Conservation (phyloP, 495 filamentous ascomycete species). For the Penicillium malachiteum region DNA sequence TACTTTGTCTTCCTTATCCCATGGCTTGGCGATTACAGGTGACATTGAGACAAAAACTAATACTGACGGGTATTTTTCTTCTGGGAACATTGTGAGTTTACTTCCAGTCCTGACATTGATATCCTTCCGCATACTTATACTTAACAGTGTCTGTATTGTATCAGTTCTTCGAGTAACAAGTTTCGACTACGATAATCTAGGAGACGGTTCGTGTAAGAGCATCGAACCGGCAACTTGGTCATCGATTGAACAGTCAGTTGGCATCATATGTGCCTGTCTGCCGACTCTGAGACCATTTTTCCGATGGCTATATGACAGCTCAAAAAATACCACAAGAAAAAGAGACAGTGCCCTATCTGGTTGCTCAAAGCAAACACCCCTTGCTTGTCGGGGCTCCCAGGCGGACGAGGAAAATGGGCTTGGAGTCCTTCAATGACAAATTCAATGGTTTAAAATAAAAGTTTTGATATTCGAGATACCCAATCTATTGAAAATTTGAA, state of each 20-base stretch:
- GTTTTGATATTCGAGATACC: too few relatives aligned
- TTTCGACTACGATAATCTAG: conserved; percentile 6
- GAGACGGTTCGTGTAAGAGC: conserved; percentile 18
- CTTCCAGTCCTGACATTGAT: neutral
- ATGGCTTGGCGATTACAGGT: conserved; percentile 38
- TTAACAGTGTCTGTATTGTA: conserved; percentile 24
- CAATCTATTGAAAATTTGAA: too few relatives aligned
- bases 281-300: conserved; percentile 40
- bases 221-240: conserved; percentile 45
- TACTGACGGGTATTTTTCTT: conserved; percentile 34
- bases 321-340: neutral
- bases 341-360: neutral
- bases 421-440: neutral
- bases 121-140: conserved; percentile 3
- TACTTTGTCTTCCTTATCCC: conserved; percentile 45
- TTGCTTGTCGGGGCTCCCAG: neutral
- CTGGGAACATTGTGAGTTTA: conserved; percentile 33
- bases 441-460: too few relatives aligned
- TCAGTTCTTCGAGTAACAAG: conserved; percentile 22
- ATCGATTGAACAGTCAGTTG: conserved; percentile 50
- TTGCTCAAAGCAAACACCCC: neutral
- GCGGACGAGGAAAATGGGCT: conserved; percentile 9
- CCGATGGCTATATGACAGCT: conserved; percentile 12
- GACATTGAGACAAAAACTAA: conserved; percentile 28
- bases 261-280: conserved; percentile 50